A percentile compares a stretch with the other conserved stretches of the same genome.
These are phyloP conservation scores for Sporothrix phasma DNA, from an alignment of 2,329 filamentous ascomycete genomes.

Conservation along the genomic window DNA sequence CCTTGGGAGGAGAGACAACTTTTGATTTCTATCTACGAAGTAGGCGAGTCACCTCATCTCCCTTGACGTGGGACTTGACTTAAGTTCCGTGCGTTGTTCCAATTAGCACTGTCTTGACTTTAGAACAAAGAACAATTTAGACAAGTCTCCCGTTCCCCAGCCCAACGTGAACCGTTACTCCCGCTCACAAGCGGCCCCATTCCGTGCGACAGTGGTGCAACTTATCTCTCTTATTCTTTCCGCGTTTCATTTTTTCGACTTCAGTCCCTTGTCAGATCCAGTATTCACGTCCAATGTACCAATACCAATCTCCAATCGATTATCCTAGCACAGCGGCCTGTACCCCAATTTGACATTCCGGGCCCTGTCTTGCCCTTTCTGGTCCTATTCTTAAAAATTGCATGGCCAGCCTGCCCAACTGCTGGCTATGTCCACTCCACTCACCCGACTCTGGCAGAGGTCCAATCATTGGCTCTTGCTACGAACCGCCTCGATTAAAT, in stretches of 20 bases:
- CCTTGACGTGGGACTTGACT: too few relatives aligned
- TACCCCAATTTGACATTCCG: not conserved
- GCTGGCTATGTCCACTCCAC: not conserved
- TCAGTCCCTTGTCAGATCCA: too few relatives aligned
- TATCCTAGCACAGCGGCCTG: not conserved
- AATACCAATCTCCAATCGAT: not conserved
- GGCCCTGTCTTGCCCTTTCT: not conserved
- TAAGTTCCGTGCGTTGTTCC: too few relatives aligned
- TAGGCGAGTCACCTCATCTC: too few relatives aligned
- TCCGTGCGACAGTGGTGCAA: too few relatives aligned
- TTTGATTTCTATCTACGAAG: too few relatives aligned
- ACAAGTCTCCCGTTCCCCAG: not conserved
- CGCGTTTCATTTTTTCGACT: not conserved
- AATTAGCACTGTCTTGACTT: too few relatives aligned
- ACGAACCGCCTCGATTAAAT: not conserved
- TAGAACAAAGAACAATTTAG: too few relatives aligned
- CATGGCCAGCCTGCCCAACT: not conserved
- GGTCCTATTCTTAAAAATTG: not conserved
- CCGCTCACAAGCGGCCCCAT: not conserved
- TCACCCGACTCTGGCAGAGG: not conserved
- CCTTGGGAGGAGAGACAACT: too few relatives aligned
- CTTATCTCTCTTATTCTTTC: too few relatives aligned
- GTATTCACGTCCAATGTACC: too few relatives aligned
- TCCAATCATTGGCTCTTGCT: not conserved
- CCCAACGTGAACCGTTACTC: not conserved